Base-by-base conservation (phyloP, 2,329 filamentous ascomycete genomes). In the Talaromyces islandicus region DNA sequence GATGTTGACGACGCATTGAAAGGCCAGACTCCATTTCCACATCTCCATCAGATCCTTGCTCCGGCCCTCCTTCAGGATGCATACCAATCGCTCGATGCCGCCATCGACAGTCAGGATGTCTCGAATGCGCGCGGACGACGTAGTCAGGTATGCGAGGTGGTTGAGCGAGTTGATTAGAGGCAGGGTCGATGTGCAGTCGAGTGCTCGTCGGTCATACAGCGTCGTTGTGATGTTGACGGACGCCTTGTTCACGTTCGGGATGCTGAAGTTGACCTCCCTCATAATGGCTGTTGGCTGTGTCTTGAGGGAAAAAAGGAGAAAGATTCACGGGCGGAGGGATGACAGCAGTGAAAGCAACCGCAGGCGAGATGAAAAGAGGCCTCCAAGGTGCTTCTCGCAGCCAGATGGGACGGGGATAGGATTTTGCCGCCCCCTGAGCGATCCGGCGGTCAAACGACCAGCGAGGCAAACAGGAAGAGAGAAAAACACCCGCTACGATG, bases 11-110 rank as follows among this genome's bases (percentile, higher is more conserved):
- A 97, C 92, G 75, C 94, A 99, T 77, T 97, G 94, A 75, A 99
- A 99, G 57, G 94, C 94, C 64, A 99, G 83, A 72, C 97, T 99
- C 94, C 94, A 99, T 78, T 97, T 97, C 94, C 94, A 99, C 90
- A 96, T 96, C 75, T 97, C 93, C 93, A 97, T 97, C 87, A 97
- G 89, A 74, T 99, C 93, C 77, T 92, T 95, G 78, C 91, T 97
- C 72, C 94, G 85, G 64, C 94, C 94, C 77, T 96, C 91, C 78
- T 99, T 99, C 75, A 99, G 85, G 71, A 99, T 97, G 83, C 92
- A 97, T 73, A 99, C 91, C 67, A 99, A 81, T 65, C 93, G 83
- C 80, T 99, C 94, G 75, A 99, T 94, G 64, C 94, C 94, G 77
- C 94, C 94, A 89, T 99, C 94, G 78, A 99, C 91, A 60, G 93